Base-by-base conservation (phyloP, 805 yeast genomes). In the Nakazawaea ernobii region DNA sequence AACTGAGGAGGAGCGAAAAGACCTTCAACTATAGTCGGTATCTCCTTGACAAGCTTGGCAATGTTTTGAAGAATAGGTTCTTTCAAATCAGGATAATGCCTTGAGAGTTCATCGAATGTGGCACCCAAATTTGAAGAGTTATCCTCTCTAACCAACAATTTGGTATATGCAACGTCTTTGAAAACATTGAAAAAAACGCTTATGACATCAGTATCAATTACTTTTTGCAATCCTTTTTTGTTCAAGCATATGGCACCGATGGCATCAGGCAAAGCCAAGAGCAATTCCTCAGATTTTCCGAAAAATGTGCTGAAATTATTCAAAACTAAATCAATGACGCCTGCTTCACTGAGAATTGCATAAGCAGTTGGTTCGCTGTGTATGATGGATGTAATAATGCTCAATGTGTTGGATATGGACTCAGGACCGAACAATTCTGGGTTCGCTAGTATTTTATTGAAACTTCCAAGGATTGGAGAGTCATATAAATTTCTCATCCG, bases 361-460 rank as follows among this genome's bases (percentile, higher is more conserved):
- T 75, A 91, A 3, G 96, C 87, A 0, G 97, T 89, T 8, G 97
- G 97, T 57, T 92, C 97, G 54, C 84, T 86, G 59, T 91, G 92
- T 28, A 91, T 80, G 50, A 89, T 86, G 10, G 75, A 75, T 36
- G 84, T 75, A 17, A 89, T 73, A 10, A 83, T 75, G 51, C 80
- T 83, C 33, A 91, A 61, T 0, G 86, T 74, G 20, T 77, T 69
- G 0, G 86, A 70, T 11, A 86, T 61, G 11, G 87, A 63, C 13
- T 79, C 73, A 35, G 80, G 77, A 0, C 96, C 96, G 68, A 89
- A 87, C 0, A 77, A 62, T 0, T 62, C 53, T 1, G 85, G 79
- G 55, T 86, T 69, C 11, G 60, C 56, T 14, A 91, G 55, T 2
- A 91, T 75, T 48, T 68, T 71, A 52, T 79, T 82, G 53, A 89